Evolutionary conservation across 352 stramenopile species (phyloP).

Genomic region (Globisporangium uncinulatum): DNA sequence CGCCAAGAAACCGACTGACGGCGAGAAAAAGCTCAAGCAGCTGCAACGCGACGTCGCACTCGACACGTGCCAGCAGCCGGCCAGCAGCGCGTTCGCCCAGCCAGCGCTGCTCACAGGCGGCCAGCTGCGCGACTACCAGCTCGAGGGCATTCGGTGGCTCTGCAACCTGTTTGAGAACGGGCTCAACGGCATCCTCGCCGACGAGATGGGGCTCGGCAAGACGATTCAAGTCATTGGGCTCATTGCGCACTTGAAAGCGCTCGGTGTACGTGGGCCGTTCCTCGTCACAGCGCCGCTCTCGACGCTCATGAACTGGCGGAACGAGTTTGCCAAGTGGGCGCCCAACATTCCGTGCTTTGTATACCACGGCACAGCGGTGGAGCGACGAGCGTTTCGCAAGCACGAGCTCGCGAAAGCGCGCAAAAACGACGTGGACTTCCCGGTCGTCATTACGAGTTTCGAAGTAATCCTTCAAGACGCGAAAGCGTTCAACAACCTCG

Average conservation of each 20-base stretch:
- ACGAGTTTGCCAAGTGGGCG: conserved; percentile 80
- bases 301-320: conserved; percentile 97
- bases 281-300: conserved; percentile 97
- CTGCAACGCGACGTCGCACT: conserved; percentile 47
- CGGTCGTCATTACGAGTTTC: conserved; percentile 77
- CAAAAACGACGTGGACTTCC: conserved; percentile 61
- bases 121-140: conserved; percentile 92
- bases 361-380: conserved; percentile 91
- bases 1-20: conserved; percentile 30
- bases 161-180: conserved; percentile 84
- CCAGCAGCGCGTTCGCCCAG: conserved; percentile 21
- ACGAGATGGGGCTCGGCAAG: conserved; percentile 90
- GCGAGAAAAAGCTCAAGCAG: conserved; percentile 65
- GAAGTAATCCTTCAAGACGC: conserved; percentile 81
- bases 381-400: conserved; percentile 41
- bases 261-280: conserved; percentile 90
- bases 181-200: conserved; percentile 84
- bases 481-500: conserved; percentile 44
- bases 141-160: conserved; percentile 97
- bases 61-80: conserved; percentile 27
- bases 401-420: conserved; percentile 45
- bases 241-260: conserved; percentile 90
- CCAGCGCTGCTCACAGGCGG: conserved; percentile 74
- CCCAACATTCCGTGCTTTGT: conserved; percentile 94
- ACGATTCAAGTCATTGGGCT: conserved; percentile 92